Conservation (phyloP, 495 filamentous ascomycete species). For the Talaromyces liani region DNA sequence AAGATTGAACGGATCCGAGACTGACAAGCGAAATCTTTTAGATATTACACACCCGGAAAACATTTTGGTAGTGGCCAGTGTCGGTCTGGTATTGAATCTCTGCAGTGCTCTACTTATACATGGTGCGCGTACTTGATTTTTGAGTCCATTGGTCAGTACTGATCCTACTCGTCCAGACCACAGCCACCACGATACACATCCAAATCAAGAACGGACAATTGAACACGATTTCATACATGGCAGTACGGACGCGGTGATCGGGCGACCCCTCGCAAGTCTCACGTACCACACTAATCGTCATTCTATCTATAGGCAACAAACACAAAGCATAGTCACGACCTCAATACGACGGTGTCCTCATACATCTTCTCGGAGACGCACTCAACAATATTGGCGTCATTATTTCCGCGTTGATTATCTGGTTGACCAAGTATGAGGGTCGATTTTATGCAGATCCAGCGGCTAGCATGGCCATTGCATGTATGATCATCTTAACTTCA, state of each 20-base stretch:
- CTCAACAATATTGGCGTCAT: conserved; percentile 44
- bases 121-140: neutral
- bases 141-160: neutral
- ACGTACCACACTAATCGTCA: neutral
- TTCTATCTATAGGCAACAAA: neutral
- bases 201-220: neutral
- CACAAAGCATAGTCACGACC: neutral
- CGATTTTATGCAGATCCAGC: conserved; percentile 42
- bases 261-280: neutral
- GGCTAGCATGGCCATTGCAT: conserved; percentile 34
- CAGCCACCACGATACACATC: neutral
- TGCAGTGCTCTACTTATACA: conserved; percentile 59
- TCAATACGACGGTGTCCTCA: conserved; percentile 24
- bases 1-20: neutral
- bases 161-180: neutral
- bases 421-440: conserved; percentile 28
- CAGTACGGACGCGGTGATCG: neutral
- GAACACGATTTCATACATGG: neutral
- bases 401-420: conserved; percentile 34
- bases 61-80: conserved; percentile 69
- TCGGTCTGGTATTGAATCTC: conserved; percentile 73
- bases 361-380: conserved; percentile 42
- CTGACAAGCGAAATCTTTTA: neutral
- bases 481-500: conserved; percentile 35
- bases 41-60: conserved; percentile 52